Conservation (phyloP, 164 flowering plant species). For the Santalum album region DNA sequence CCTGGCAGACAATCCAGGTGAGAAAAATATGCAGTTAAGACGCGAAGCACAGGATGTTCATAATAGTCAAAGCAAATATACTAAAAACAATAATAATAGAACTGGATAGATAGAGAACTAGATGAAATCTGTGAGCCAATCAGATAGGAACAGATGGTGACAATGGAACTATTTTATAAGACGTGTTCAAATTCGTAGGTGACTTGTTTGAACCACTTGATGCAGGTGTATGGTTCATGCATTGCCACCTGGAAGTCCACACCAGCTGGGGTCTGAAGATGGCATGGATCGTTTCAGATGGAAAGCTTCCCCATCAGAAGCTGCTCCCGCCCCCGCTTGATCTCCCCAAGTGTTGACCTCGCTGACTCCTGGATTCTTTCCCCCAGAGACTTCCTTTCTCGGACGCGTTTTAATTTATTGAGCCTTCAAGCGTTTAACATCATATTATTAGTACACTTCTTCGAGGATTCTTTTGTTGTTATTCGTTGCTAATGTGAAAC, state of each 20-base stretch:
- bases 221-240: slow-evolving; percentile 1
- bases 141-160: too few relatives aligned
- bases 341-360: neutral
- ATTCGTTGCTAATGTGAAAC: neutral
- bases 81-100: too few relatives aligned
- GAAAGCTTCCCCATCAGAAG: neutral
- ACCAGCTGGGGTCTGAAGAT: slow-evolving; percentile 1
- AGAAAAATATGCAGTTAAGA: neutral
- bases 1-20: slow-evolving; percentile 1
- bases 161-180: too few relatives aligned
- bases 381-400: neutral
- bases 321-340: neutral
- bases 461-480: neutral
- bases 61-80: too few relatives aligned
- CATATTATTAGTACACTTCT: too few relatives aligned
- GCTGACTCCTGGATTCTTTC: neutral
- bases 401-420: neutral
- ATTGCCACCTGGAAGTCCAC: slow-evolving; percentile 2
- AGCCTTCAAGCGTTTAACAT: neutral
- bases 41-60: too few relatives aligned
- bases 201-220: too few relatives aligned
- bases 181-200: too few relatives aligned
- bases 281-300: neutral
- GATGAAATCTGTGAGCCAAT: too few relatives aligned
- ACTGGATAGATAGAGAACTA: too few relatives aligned